Base-by-base conservation (phyloP, 2,329 filamentous ascomycete genomes). In the Anisogramma anomala region DNA sequence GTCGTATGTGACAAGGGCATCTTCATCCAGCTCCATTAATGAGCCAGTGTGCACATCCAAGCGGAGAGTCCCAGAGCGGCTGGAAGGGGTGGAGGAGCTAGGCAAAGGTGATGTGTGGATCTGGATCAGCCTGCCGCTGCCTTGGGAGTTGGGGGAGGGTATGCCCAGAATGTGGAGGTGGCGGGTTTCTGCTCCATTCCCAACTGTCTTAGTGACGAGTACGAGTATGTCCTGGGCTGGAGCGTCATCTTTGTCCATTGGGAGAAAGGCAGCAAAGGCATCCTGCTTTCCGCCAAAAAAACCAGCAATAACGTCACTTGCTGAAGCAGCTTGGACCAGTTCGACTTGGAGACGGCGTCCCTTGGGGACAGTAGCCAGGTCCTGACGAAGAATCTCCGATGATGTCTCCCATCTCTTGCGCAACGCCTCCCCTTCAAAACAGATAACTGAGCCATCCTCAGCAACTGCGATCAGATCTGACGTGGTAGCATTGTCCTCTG, bases 41-140 rank as follows among this genome's bases (percentile, higher is more conserved):
- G 70, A 68, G 10, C 82, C 82, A 3, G 75, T 73, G 15, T 72
- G 70, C 18, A 76, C 61, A 48, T 87, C 76, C 2, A 85, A 59
- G 22, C 71, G 68, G 51, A 80, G 7, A 49, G 52, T 3, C 55
- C 48, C 14, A 48, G 34, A 10, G 13, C 19, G 8, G 20, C 25
- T 36, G 19, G 33, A 4, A 25, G 42, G n/a, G 10, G 28, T 36
- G 2, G 30, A 25, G 42, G 48, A 11, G 51, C 47, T 3, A 55
- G 48, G 11, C 49, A 52, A 28, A 53, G 54, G 23, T 66, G 54
- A 20, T 58, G 64, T 15, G 59, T 59, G 22, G 64, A 48, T 40
- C 30, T 48, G 46, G 18, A 48, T 26, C n/a, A 48, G 39, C 18
- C 43, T 42, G 1, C 39, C 46, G 23, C 27, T 30, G 11, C 30